A percentile compares a stretch with the other conserved stretches of the same genome.
These are phyloP conservation scores for Phytophthora citrophthora DNA, from an alignment of 352 stramenopile genomes.

Conservation along the genomic window DNA sequence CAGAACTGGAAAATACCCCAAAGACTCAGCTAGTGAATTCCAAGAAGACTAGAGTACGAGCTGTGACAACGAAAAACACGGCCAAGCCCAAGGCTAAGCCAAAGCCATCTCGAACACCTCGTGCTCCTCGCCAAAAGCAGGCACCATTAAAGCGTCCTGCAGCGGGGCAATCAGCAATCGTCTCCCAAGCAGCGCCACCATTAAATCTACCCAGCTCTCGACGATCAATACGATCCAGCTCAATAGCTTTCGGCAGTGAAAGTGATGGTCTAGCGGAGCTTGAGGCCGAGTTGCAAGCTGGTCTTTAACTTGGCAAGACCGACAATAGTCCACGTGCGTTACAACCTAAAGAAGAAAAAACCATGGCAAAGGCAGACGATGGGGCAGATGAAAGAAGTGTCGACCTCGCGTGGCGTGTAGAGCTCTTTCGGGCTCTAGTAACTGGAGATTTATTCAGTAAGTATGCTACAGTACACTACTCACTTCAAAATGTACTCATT, in stretches of 20 bases:
- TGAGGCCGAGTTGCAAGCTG: constrained; percentile 35
- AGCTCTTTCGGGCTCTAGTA: constrained; percentile 42
- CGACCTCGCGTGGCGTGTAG: constrained; percentile 33
- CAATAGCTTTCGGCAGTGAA: constrained; percentile 43
- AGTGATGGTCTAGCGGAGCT: constrained; percentile 65
- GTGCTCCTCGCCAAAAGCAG: constrained; percentile 7
- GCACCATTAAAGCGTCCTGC: neutral
- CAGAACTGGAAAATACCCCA: constrained; percentile 41
- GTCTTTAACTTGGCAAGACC: constrained; percentile 2
- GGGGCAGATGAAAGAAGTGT: constrained; percentile 19
- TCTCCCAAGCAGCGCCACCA: neutral
- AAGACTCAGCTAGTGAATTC: constrained; percentile 1
- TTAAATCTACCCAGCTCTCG: constrained; percentile 12
- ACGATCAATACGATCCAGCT: constrained; percentile 35
- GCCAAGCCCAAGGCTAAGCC: neutral
- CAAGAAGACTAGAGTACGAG: constrained; percentile 9
- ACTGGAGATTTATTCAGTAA: constrained; percentile 37
- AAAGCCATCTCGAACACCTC: constrained; percentile 7
- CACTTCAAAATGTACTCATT: neutral
- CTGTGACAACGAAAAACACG: constrained; percentile 6
- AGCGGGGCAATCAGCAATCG: neutral
- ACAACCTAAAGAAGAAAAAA: neutral
- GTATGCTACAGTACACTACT: neutral
- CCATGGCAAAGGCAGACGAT: constrained; percentile 23
- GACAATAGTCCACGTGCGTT: constrained; percentile 21